These are phyloP conservation scores for Ogataea neopini DNA, from an alignment of 805 yeast species.

Conservation along the genomic window DNA sequence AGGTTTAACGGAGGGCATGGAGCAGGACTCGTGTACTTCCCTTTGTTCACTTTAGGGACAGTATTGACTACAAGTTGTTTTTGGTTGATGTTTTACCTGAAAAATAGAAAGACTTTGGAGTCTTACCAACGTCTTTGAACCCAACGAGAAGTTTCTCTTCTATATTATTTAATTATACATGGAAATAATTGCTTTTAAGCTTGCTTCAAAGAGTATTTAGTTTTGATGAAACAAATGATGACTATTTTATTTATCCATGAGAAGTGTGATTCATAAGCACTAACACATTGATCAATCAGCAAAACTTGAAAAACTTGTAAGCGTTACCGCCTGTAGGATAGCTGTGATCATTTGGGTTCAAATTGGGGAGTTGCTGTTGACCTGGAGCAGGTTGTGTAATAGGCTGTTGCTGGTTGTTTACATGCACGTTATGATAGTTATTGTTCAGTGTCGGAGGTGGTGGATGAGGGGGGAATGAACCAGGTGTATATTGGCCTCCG, in stretches of 20 bases:
- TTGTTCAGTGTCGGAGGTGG: background rate
- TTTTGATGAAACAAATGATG: too few species aligned
- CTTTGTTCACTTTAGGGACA: constrained; percentile 23
- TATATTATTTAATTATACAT: too few species aligned
- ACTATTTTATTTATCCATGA: background rate
- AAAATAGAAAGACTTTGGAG: constrained; percentile 19
- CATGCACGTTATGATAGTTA: background rate
- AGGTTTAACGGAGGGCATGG: constrained; percentile 31
- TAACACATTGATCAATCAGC: background rate
- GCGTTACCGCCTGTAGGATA: constrained; percentile 18
- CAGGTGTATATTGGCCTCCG: background rate
- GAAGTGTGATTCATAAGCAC: background rate
- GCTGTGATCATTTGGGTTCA: constrained; percentile 10
- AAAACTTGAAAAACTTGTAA: constrained; percentile 14
- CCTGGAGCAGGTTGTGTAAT: background rate
- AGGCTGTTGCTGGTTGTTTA: background rate
- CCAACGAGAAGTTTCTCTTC: background rate
- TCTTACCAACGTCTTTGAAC: constrained; percentile 7
- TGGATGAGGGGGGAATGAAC: background rate
- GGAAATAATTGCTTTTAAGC: too few species aligned
- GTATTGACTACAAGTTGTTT: constrained; percentile 26
- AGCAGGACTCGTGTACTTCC: constrained; percentile 36
- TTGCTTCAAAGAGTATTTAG: too few species aligned
- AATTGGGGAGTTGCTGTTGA: constrained; percentile 11
- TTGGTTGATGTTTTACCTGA: constrained; percentile 32